Conservation (phyloP, 208 protist species). For the Leishmania amazonensis region DNA sequence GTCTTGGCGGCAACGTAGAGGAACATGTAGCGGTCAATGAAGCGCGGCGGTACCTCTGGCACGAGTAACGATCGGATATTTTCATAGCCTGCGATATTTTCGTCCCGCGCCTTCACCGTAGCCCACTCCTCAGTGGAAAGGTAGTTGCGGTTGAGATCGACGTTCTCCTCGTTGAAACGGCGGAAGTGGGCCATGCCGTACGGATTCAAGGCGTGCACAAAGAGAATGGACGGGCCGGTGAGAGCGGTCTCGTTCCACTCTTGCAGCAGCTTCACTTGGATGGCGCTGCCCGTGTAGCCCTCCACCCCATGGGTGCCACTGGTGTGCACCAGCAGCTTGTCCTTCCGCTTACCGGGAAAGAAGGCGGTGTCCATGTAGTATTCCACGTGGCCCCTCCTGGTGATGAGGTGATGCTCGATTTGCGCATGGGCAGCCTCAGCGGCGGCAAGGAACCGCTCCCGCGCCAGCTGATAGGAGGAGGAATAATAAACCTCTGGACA, state of each 20-base stretch:
- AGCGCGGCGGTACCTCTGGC: slow-evolving; percentile 41
- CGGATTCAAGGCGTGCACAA: slow-evolving; percentile 88
- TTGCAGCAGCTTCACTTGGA: slow-evolving; percentile 76
- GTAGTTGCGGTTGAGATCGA: slow-evolving; percentile 87
- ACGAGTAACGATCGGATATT: slow-evolving; percentile 37
- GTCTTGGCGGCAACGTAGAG: slow-evolving; percentile 34
- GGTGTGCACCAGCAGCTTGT: slow-evolving; percentile 76
- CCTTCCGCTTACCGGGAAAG: slow-evolving; percentile 44
- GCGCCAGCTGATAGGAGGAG: slow-evolving; percentile 60
- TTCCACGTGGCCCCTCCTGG: slow-evolving; percentile 43
- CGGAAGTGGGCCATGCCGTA: slow-evolving; percentile 85
- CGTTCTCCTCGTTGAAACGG: slow-evolving; percentile 86
- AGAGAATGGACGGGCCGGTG: slow-evolving; percentile 73
- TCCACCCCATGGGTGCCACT: slow-evolving; percentile 82
- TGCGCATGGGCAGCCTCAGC: slow-evolving; percentile 50
- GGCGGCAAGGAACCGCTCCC: slow-evolving; percentile 77
- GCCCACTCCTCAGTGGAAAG: slow-evolving; percentile 60
- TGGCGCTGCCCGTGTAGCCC: slow-evolving; percentile 84
- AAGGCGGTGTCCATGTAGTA: slow-evolving; percentile 87
- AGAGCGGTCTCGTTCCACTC: slow-evolving; percentile 56
- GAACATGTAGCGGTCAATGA: slow-evolving; percentile 78
- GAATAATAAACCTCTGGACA: slow-evolving; percentile 77
- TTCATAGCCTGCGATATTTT: slow-evolving; percentile 59
- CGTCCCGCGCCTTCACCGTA: slow-evolving; percentile 34
- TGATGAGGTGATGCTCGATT: slow-evolving; percentile 51